Evolutionary conservation across 1,284 basidiomycete species (phyloP).

Genomic region (Rhodotorula sp.): DNA sequence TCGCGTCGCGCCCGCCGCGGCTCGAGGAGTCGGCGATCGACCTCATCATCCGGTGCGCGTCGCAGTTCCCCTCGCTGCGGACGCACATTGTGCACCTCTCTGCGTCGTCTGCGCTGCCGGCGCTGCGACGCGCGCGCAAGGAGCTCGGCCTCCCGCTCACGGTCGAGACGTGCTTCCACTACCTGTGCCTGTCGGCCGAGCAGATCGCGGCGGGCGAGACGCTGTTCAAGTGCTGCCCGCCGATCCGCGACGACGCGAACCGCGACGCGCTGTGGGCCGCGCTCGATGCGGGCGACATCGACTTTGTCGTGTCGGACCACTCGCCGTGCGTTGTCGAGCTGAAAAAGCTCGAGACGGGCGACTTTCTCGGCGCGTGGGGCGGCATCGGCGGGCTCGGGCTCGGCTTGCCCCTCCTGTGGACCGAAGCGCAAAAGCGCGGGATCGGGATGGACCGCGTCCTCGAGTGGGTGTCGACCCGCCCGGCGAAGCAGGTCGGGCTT

Average conservation of each 20-base stretch:
- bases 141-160: slow-evolving; percentile 61
- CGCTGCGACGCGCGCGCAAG: slow-evolving; percentile 66
- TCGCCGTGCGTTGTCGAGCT: slow-evolving; percentile 81
- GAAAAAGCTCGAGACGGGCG: slow-evolving; percentile 74
- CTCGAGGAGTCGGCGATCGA: slow-evolving; percentile 68
- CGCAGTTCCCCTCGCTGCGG: slow-evolving; percentile 65
- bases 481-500: slow-evolving; percentile 76
- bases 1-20: slow-evolving; percentile 73
- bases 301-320: slow-evolving; percentile 90
- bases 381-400: slow-evolving; percentile 85
- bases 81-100: slow-evolving; percentile 94
- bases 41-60: slow-evolving; percentile 67
- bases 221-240: slow-evolving; percentile 87
- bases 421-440: slow-evolving; percentile 64
- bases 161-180: slow-evolving; percentile 94
- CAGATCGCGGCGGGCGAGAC: slow-evolving; percentile 51
- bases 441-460: slow-evolving; percentile 63
- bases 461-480: slow-evolving; percentile 69
- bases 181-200: slow-evolving; percentile 67
- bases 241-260: slow-evolving; percentile 73
- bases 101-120: slow-evolving; percentile 72
- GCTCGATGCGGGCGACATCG: slow-evolving; percentile 73
- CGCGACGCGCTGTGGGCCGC: slow-evolving; percentile 75
- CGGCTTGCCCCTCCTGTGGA: slow-evolving; percentile 82
- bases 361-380: slow-evolving; percentile 88